Base-by-base conservation (phyloP, 1,139 yeast genomes). In the Geotrichum phurueaensis region DNA sequence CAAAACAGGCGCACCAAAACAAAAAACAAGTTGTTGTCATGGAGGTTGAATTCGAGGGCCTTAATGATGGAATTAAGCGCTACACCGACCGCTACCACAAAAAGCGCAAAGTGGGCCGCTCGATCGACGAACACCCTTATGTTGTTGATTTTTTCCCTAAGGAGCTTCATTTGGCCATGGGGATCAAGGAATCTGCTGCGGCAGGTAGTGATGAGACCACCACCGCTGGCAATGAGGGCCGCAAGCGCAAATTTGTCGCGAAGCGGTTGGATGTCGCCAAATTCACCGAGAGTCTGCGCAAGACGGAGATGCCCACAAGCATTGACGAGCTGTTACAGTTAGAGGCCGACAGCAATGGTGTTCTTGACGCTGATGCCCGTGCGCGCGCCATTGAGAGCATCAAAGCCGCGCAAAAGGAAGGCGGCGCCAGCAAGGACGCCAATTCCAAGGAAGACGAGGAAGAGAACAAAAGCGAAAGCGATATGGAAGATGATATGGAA, bases 91-190 rank as follows among this genome's bases (percentile, higher is more conserved):
- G 69, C 54, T 75, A 74, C 63, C 79, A 87, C 66, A 87, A 87
- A 70, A 85, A 84, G 65, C 82, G 89, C 61, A 86, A 83, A 68
- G 81, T 86, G n/a, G 94, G 94, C 1, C 80, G 87, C 60, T 85
- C 95, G 2, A 82, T 88, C 20, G 87, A 86, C 65, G 96, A 89
- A 62, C 95, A 89, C 74, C 96, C 97, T 0, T 90, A 86, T 71
- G 63, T 63, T 56, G 63, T 70, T 39, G 66, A 66, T 47, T 80
- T 87, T 64, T 89, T 92, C 73, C 98, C 98, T 0, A 79, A 78
- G 29, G 98, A 94, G 71, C 77, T 94, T 62, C 86, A 88, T 67
- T 75, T 81, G 29, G 89, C 86, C 39, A 84, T 87, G 87, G 94
- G 92, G 2, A 80, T 85, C 12, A 72, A 86, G 59, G 76, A 80